Conservation (phyloP, 768 basidiomycete genomes). For the Saitozyma podzolica region DNA sequence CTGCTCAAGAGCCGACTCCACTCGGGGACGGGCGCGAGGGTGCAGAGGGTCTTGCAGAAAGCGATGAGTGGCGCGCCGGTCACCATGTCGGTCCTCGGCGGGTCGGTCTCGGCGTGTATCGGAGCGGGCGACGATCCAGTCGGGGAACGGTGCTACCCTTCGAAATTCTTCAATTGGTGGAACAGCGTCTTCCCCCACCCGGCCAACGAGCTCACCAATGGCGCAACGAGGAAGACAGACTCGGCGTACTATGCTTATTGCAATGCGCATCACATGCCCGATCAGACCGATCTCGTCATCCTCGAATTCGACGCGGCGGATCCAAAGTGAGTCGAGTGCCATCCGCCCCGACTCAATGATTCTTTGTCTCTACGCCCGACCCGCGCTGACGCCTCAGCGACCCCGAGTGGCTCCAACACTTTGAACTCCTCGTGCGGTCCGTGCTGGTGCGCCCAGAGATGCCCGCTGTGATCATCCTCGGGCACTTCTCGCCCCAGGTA, state of each 20-base stretch:
- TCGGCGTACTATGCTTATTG: conserved; percentile 96
- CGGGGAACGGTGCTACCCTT: conserved; percentile 80
- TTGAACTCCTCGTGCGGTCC: conserved; percentile 89
- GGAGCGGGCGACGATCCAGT: conserved; percentile 90
- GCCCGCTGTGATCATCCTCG: conserved; percentile 90
- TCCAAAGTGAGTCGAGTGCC: conserved; percentile 64
- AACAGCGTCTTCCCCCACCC: conserved; percentile 96
- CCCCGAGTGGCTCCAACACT: conserved; percentile 71
- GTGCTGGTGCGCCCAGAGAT: conserved; percentile 84
- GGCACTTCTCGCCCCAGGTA: conserved; percentile 87
- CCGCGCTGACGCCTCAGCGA: conserved; percentile 58
- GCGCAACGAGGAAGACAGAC: conserved; percentile 86
- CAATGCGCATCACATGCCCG: conserved; percentile 87
- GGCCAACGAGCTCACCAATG: conserved; percentile 95
- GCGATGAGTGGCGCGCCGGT: conserved; percentile 81
- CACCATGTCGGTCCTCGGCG: conserved; percentile 85
- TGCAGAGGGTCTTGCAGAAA: conserved; percentile 78
- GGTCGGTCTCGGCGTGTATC: conserved; percentile 87
- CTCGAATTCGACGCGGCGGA: conserved; percentile 94
- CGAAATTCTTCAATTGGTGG: conserved; percentile 97
- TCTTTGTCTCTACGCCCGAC: neutral
- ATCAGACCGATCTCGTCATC: conserved; percentile 89
- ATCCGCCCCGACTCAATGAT: neutral
- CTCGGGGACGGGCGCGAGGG: conserved; percentile 73
- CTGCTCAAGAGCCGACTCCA: conserved; percentile 75